These are phyloP conservation scores for Phytophthora sansomeana DNA, from an alignment of 352 stramenopile genomes.

Conservation along the genomic window DNA sequence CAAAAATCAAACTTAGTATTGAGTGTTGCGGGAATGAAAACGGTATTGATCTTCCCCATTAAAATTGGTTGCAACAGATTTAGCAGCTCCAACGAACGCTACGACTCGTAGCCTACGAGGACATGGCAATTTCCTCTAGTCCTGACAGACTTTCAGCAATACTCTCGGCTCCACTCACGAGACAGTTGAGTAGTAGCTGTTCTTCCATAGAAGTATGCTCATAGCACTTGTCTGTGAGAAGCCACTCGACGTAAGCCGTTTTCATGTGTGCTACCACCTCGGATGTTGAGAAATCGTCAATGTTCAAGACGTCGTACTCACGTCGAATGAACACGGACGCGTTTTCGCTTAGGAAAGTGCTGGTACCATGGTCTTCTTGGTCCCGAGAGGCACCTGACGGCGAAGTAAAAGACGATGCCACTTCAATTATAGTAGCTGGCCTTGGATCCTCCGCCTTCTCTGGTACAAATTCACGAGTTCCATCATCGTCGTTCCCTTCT, in stretches of 20 bases:
- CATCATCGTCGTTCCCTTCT: not conserved
- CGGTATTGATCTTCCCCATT: too few species aligned
- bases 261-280: slow-evolving; percentile 45
- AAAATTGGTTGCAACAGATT: too few species aligned
- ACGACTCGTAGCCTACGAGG: slow-evolving; percentile 30
- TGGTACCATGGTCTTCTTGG: slow-evolving; percentile 11
- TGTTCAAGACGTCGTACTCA: slow-evolving; percentile 51
- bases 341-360: slow-evolving; percentile 14
- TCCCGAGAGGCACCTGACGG: not conserved
- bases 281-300: slow-evolving; percentile 47
- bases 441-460: not conserved
- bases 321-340: slow-evolving; percentile 34
- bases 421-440: not conserved
- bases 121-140: slow-evolving; percentile 70
- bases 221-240: slow-evolving; percentile 40
- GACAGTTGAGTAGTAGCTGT: slow-evolving; percentile 44
- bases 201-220: slow-evolving; percentile 49
- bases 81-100: too few species aligned
- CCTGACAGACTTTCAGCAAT: slow-evolving; percentile 61
- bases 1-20: too few species aligned
- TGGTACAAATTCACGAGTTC: not conserved
- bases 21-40: too few species aligned
- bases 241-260: slow-evolving; percentile 38
- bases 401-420: not conserved
- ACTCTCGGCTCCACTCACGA: slow-evolving; percentile 47